Conservation (phyloP, 2,329 filamentous ascomycete species). For the Sclerotinia nivalis region DNA sequence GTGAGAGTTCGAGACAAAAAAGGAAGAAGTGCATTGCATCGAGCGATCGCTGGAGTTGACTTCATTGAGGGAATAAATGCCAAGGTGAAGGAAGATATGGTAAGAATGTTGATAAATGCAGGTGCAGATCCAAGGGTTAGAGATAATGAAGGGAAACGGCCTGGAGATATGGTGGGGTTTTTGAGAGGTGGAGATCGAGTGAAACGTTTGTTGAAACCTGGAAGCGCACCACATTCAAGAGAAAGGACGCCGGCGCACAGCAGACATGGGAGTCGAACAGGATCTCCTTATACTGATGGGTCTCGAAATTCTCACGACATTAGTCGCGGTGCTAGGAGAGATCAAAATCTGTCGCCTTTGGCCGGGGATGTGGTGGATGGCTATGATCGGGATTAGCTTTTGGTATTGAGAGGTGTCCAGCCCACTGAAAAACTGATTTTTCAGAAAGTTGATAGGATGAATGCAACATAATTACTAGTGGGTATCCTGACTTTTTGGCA, state of each 20-base stretch:
- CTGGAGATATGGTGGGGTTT: conserved; percentile 25
- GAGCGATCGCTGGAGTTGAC: conserved; percentile 29
- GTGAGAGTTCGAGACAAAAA: conserved; percentile 28
- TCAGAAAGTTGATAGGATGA: neutral
- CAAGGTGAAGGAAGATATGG: conserved; percentile 26
- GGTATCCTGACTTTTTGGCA: neutral
- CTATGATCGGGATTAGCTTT: neutral
- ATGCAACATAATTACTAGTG: neutral
- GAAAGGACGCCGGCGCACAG: neutral
- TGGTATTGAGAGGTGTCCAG: neutral
- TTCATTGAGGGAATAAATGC: conserved; percentile 24
- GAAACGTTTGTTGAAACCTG: conserved; percentile 24
- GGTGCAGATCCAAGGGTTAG: conserved; percentile 28
- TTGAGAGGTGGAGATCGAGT: conserved; percentile 28
- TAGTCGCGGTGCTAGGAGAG: neutral
- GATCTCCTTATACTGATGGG: neutral
- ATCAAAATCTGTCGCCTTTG: neutral
- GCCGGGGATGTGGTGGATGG: neutral
- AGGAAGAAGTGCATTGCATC: conserved; percentile 29
- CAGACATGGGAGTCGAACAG: neutral
- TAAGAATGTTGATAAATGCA: conserved; percentile 28
- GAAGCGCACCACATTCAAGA: conserved; percentile 3
- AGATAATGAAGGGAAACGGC: conserved; percentile 28
- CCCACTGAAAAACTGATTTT: neutral
- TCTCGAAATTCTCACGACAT: conserved; percentile 5